Evolutionary conservation across 768 basidiomycete genomes (phyloP).

Genomic region (Tricholomella constricta): DNA sequence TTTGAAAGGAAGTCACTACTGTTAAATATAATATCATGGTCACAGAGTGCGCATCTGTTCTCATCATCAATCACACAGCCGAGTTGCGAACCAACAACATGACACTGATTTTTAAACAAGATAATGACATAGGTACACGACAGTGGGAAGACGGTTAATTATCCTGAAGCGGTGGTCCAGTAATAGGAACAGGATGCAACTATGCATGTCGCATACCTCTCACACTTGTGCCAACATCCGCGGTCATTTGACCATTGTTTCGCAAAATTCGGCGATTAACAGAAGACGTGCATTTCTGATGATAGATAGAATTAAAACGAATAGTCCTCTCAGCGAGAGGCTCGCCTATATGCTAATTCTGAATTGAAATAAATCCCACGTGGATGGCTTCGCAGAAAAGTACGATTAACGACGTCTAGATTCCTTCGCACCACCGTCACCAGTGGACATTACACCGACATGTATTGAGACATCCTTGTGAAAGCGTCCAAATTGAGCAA

Average conservation of each 20-base stretch:
- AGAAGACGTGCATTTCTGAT: too few relatives aligned
- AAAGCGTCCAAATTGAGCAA: neutral
- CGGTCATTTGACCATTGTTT: neutral
- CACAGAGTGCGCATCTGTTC: neutral
- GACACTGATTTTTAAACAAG: neutral
- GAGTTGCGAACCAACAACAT: neutral
- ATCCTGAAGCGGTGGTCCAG: neutral
- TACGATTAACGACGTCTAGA: neutral
- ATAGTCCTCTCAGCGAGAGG: too few relatives aligned
- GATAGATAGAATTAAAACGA: too few relatives aligned
- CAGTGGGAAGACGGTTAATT: neutral
- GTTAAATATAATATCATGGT: neutral
- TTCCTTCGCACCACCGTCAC: neutral
- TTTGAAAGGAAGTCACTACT: too few relatives aligned
- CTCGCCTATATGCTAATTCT: neutral
- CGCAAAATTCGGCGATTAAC: neutral
- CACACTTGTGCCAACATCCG: neutral
- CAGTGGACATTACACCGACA: conserved; percentile 59
- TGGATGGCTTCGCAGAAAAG: neutral
- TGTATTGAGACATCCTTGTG: conserved; percentile 75
- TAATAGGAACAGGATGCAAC: neutral
- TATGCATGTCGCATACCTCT: neutral
- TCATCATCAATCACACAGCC: neutral
- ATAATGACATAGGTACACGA: neutral
- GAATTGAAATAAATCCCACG: neutral